Evolutionary conservation across 2,329 filamentous ascomycete species (phyloP), one percentile per base, ranked within the genome.

Genomic region (Fusarium palustre): DNA sequence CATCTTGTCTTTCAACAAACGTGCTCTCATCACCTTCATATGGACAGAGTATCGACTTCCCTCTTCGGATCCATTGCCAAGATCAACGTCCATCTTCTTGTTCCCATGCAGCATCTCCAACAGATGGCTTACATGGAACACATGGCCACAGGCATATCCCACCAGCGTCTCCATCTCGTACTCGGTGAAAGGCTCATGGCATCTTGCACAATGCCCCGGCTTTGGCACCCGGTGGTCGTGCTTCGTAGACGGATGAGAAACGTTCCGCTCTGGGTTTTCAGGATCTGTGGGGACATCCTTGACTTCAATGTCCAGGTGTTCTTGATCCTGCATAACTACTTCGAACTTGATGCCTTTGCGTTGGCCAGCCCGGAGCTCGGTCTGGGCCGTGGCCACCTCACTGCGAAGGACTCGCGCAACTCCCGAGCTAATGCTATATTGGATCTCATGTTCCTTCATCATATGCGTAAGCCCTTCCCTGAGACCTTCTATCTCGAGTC

Each of bases 371-470:
- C 95, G 88, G 22, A 98, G 83, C 6, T 89, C 90, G 52, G 91
- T 91, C 87, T 98, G 97, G 1, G 92, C 93, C 7, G 87, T 85
- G 1, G 91, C 90, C 1, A 99, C 95, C 79, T 99, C 96, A 59
- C 94, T 93, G 52, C 92, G 86, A 42, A 98, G 83, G 1, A 98
- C 94, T 56, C 89, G 88, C 1, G 96, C 94, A 5, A 97, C 96
- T 1, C 96, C 96, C 43, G 91, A 90, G 69, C 92, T 95, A 76
- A 99, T 97, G 73, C 92, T 96, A 76, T 92, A 90, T 80, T 98
- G 96, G 45, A 99, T 92, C 76, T 98, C 96, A 76, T 97, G 94
- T 79, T 99, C 96, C 73, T 95, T 91, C 77, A 99, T 92, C 83
- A 99, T 94, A 59, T 94, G 91, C 45, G 91, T 91, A 5, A 99